phyloP scores from a whole-genome alignment of 2,329 filamentous ascomycete species.

The Talaromyces sp. region DNA sequence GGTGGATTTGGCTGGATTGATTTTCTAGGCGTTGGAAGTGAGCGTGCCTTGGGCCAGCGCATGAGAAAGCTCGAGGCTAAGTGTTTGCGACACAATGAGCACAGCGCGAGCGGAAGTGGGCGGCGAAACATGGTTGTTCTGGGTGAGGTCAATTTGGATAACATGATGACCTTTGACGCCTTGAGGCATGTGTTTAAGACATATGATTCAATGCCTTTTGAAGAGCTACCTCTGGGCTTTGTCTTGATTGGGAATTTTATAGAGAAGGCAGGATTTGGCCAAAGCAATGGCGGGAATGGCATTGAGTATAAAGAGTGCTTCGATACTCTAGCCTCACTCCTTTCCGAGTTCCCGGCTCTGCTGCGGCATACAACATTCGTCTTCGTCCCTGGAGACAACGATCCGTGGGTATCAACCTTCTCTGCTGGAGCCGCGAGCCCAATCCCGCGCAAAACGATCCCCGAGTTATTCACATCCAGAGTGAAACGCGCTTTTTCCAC shows the following conservation, averaged over 20 bases:
- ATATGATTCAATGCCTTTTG: constrained; percentile 63
- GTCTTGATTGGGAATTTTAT: constrained; percentile 82
- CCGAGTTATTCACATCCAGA: constrained; percentile 84
- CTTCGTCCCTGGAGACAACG: constrained; percentile 93
- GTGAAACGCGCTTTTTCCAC: constrained; percentile 73
- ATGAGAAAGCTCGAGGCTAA: constrained; percentile 77
- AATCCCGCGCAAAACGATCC: constrained; percentile 54
- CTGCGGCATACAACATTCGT: constrained; percentile 77
- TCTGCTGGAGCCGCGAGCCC: constrained; percentile 43
- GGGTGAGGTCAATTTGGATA: constrained; percentile 81
- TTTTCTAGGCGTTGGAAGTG: constrained; percentile 86
- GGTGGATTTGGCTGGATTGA: constrained; percentile 96
- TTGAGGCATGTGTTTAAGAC: constrained; percentile 70
- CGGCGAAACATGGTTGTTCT: constrained; percentile 64
- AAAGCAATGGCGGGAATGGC: constrained; percentile 69
- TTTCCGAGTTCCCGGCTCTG: constrained; percentile 78
- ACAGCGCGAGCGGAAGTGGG: constrained; percentile 20
- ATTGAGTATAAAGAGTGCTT: constrained; percentile 98
- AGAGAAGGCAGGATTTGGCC: constrained; percentile 53
- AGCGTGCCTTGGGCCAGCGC: constrained; percentile 72
- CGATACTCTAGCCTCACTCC: constrained; percentile 73
- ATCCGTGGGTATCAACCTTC: constrained; percentile 92
- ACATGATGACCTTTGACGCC: constrained; percentile 73
- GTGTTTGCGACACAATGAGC: constrained; percentile 46
- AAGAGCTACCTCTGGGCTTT: constrained; percentile 69